Conservation (phyloP, 345 rosid species). For the Eucalyptus viminalis region DNA sequence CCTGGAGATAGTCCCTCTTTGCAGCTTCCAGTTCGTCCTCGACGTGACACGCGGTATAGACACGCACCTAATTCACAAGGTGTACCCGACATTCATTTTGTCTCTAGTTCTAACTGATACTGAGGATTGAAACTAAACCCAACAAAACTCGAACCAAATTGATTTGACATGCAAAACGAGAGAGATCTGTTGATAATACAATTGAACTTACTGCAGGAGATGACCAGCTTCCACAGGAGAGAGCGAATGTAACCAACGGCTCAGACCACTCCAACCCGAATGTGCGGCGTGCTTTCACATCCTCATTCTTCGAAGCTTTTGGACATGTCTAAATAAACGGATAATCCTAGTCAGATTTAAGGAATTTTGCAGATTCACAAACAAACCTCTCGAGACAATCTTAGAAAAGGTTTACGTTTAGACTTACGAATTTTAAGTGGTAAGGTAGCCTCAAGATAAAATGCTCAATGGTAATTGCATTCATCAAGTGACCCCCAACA, state of each 20-base stretch:
- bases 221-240: constrained; percentile 92
- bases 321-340: constrained; percentile 36
- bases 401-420: neutral
- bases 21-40: constrained; percentile 77
- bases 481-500: constrained; percentile 69
- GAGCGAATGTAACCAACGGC: constrained; percentile 79
- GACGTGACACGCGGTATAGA: constrained; percentile 61
- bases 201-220: constrained; percentile 75
- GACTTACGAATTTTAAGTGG: constrained; percentile 82
- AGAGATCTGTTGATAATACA: neutral
- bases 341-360: neutral
- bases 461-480: constrained; percentile 82
- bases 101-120: neutral
- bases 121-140: neutral
- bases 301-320: constrained; percentile 60
- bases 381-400: neutral
- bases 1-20: constrained; percentile 74
- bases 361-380: neutral
- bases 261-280: constrained; percentile 89
- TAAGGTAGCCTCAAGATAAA: constrained; percentile 89
- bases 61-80: constrained; percentile 36
- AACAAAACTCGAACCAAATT: neutral
- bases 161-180: neutral
- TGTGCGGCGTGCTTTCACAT: constrained; percentile 43
- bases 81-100: neutral